Percentiles rank a stretch among this genome's conserved stretches.
These are phyloP conservation scores for Pezicula carpinea DNA, from an alignment of 2,329 filamentous ascomycete genomes.

Conservation along the genomic window DNA sequence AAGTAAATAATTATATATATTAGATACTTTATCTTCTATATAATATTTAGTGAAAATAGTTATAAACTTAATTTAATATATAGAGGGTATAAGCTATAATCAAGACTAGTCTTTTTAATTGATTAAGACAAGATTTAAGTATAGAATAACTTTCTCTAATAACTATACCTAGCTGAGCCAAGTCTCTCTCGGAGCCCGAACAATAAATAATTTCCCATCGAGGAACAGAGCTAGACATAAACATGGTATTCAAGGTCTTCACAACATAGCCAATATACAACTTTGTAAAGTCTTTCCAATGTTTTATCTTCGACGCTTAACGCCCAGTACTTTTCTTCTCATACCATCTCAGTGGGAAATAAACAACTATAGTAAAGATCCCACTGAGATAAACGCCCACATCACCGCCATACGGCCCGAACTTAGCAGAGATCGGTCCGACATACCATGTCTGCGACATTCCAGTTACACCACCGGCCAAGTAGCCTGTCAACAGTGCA, in stretches of 20 bases:
- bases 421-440: constrained; percentile 24
- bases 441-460: constrained; percentile 28
- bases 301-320: constrained; percentile 2
- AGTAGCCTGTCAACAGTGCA: constrained; percentile 22
- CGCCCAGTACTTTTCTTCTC: constrained; percentile 22
- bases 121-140: too few relatives aligned
- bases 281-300: background rate
- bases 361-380: constrained; percentile 22
- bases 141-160: too few relatives aligned
- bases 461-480: constrained; percentile 25
- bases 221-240: too few relatives aligned
- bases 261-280: background rate
- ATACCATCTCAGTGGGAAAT: constrained; percentile 22
- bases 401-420: constrained; percentile 25
- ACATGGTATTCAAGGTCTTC: background rate
- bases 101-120: too few relatives aligned
- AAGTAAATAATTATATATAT: too few relatives aligned
- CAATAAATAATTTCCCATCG: too few relatives aligned
- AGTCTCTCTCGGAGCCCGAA: too few relatives aligned
- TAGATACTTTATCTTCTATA: too few relatives aligned
- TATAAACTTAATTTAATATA: too few relatives aligned
- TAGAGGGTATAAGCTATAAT: too few relatives aligned
- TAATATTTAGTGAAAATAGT: too few relatives aligned
- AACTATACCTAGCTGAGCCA: too few relatives aligned
- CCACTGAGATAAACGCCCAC: constrained; percentile 24